phyloP scores from a whole-genome alignment of 176 grass and related monocot genomes.

The Melocanna baccifera region DNA sequence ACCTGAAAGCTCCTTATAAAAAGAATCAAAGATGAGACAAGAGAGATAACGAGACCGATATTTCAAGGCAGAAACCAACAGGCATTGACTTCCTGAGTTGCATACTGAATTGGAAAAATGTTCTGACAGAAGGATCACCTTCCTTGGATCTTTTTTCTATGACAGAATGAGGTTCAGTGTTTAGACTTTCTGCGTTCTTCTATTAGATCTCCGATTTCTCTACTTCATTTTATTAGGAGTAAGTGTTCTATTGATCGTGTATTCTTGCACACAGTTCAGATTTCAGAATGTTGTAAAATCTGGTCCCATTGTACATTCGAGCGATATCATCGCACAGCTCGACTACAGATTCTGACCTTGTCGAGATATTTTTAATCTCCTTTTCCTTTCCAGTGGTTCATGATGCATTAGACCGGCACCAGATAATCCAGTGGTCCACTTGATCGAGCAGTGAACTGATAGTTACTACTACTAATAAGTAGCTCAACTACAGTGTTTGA shows the following conservation, averaged over 20 bases:
- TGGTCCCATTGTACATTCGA: neutral
- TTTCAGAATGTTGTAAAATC: neutral
- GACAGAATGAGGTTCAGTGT: neutral
- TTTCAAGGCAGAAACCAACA: neutral
- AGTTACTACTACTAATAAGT: neutral
- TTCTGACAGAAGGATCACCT: neutral
- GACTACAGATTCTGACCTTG: neutral
- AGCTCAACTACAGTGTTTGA: neutral
- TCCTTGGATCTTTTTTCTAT: neutral
- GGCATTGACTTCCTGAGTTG: conserved; percentile 1
- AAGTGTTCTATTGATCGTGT: neutral
- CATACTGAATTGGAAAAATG: neutral
- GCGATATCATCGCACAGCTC: neutral
- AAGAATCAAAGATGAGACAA: neutral
- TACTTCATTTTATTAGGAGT: neutral
- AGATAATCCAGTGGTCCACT: neutral
- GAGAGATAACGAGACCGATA: neutral
- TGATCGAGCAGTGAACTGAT: neutral
- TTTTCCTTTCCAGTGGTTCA: neutral
- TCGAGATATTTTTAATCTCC: neutral
- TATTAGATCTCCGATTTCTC: neutral
- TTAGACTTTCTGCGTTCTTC: neutral
- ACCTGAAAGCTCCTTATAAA: neutral
- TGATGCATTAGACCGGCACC: neutral
- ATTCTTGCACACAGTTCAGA: neutral